phyloP scores from a whole-genome alignment of 768 basidiomycete genomes.

The Phaffia tasmanica region DNA sequence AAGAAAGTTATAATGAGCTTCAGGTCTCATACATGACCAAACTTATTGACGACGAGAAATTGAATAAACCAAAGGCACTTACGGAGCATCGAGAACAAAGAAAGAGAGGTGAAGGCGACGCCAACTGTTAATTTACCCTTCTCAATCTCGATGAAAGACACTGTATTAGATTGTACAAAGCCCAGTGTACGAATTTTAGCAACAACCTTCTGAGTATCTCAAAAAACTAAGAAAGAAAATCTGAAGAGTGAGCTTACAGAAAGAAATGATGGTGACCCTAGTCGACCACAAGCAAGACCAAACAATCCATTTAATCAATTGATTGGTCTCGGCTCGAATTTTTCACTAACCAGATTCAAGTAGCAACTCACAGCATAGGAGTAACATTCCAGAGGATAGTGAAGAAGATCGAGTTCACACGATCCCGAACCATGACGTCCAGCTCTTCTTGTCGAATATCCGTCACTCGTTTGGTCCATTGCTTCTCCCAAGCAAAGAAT shows the following conservation, averaged over 20 bases:
- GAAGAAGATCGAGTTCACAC: constrained; percentile 63
- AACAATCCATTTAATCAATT: background rate
- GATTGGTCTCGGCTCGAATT: no score
- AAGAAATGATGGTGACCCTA: constrained; percentile 66
- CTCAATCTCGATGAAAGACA: constrained; percentile 49
- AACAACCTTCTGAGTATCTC: no score
- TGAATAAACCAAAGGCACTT: background rate
- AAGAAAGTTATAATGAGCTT: no score
- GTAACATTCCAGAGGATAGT: constrained; percentile 60
- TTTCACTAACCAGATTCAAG: background rate
- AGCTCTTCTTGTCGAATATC: constrained; percentile 54
- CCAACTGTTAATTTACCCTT: constrained; percentile 64
- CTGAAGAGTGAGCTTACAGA: constrained; percentile 37
- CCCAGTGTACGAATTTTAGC: no score
- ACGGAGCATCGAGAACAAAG: constrained; percentile 75
- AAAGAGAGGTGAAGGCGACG: constrained; percentile 77
- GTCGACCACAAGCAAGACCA: background rate
- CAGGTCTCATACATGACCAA: no score
- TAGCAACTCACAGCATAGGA: constrained; percentile 44
- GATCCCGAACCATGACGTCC: constrained; percentile 55
- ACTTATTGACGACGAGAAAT: no score
- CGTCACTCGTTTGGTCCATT: constrained; percentile 53
- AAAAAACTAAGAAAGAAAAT: no score
- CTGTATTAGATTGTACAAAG: no score
- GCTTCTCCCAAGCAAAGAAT: constrained; percentile 69